Percentiles rank a stretch among this genome's conserved stretches.
phyloP scores from a whole-genome alignment of 495 filamentous ascomycete species.

The Hypoxylon fuscum region DNA sequence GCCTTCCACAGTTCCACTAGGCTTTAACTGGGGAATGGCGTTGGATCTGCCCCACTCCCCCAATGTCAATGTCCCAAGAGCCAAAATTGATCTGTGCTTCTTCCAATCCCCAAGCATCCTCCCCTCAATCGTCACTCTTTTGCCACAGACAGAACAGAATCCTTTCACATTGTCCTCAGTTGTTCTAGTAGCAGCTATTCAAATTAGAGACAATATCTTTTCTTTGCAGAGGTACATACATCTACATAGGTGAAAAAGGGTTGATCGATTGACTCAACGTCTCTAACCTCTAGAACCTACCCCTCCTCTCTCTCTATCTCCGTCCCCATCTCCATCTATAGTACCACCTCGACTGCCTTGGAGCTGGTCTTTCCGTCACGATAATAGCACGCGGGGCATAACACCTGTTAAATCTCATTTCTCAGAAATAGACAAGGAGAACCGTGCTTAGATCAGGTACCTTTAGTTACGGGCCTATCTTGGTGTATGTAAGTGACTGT shows the following conservation, averaged over 20 bases:
- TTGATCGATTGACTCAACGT: constrained; percentile 6
- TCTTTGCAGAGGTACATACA: constrained; percentile 4
- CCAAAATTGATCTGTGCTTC: constrained; percentile 25
- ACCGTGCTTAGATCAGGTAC: not conserved
- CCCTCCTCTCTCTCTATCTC: constrained; percentile 15
- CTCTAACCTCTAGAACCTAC: too few species aligned
- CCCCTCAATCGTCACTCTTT: constrained; percentile 40
- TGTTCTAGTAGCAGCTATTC: constrained; percentile 3
- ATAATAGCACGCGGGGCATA: constrained; percentile 1
- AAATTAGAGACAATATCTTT: constrained; percentile 16
- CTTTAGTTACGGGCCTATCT: constrained; percentile 8
- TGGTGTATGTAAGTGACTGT: constrained; percentile 26
- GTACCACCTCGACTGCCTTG: constrained; percentile 1
- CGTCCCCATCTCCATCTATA: not conserved
- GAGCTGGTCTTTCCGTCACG: constrained; percentile 4
- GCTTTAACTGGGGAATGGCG: constrained; percentile 32
- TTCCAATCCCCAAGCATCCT: constrained; percentile 19
- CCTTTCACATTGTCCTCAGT: constrained; percentile 4
- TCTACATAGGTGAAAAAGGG: not conserved
- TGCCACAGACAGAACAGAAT: constrained; percentile 27
- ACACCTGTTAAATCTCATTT: not conserved
- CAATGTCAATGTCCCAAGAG: constrained; percentile 22
- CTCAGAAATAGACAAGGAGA: constrained; percentile 4
- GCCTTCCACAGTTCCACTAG: constrained; percentile 14
- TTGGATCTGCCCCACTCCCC: constrained; percentile 35